Conservation (phyloP, 2,329 filamentous ascomycete genomes). For the Graphilbum sp. region DNA sequence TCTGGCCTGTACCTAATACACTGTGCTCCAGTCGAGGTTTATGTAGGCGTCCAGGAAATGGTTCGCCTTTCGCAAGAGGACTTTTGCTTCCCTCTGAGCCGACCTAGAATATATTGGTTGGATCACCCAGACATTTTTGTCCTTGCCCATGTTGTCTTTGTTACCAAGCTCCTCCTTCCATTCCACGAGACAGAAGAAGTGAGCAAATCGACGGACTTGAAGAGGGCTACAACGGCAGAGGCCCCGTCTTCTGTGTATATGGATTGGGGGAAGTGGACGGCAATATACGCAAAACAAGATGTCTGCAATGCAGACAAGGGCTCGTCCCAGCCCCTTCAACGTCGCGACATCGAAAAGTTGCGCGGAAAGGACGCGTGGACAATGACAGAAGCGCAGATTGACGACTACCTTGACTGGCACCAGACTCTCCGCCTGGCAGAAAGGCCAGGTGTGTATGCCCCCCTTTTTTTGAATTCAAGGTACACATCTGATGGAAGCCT, state of each 20-base stretch:
- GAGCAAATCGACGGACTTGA: too few relatives aligned
- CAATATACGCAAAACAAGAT: too few relatives aligned
- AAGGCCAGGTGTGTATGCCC: constrained; percentile 8
- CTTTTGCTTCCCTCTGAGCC: constrained; percentile 39
- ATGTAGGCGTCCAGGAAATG: constrained; percentile 40
- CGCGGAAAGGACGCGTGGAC: constrained; percentile 15
- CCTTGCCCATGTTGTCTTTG: constrained; percentile 53
- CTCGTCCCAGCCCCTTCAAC: constrained; percentile 6
- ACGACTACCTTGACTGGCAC: constrained; percentile 70
- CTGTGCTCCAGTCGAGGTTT: constrained; percentile 40
- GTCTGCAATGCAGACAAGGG: too few relatives aligned
- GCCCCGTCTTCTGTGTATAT: constrained; percentile 30
- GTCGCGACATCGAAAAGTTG: constrained; percentile 13
- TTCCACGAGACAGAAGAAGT: constrained; percentile 36
- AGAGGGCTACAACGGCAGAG: too few relatives aligned
- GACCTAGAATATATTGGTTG: constrained; percentile 27
- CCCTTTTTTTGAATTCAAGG: too few relatives aligned
- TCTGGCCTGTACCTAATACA: constrained; percentile 11
- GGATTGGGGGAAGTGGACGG: constrained; percentile 58
- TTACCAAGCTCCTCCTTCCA: constrained; percentile 66
- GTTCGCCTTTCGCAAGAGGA: constrained; percentile 31
- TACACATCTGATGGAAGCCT: neutral
- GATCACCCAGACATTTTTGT: constrained; percentile 62
- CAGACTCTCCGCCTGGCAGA: constrained; percentile 37
- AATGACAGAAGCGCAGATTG: constrained; percentile 44